Evolutionary conservation across 768 basidiomycete genomes (phyloP), one percentile per base, ranked within the genome.

Genomic region (Suillus brevipes): DNA sequence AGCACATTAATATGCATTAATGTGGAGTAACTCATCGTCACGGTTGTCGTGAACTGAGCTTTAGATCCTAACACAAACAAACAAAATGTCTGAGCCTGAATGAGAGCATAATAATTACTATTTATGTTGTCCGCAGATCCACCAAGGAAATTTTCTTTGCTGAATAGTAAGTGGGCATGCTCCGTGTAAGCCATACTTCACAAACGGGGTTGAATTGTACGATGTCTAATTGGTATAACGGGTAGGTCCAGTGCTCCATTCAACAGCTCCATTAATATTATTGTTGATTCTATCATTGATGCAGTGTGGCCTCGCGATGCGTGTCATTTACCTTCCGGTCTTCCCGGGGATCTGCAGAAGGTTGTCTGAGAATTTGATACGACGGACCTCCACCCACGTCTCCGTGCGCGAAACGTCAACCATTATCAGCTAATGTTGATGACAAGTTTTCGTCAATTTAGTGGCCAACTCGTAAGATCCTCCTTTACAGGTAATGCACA

Each of bases 321-420:
- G 20, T 55, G 20, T 55, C 31, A n/a, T 55, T 55, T n/a, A 13
- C 31, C 20, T 55, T 55, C 53, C 53, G 53, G 31, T 12, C 31
- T 55, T 55, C 53, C 10, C 53, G 53, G 53, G 53, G 53, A 55
- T 34, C 31, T 55, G 20, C 53, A 55, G 53, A 55, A 55, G 31
- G 31, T 20, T 34, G 18, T 55, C 20, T 55, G 53, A 53, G 52
- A 55, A 55, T n/a, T 55, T 13, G 31, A 34, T 34, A 34, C 31
- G 6, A 55, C 20, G 20, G 20, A 34, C 28, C 31, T n/a, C 18
- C 18, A 20, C 12, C 20, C 20, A 55, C 28, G 20, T 55, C 28
- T 55, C 53, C 31, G 53, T 20, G 52, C 52, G 18, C 12, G 31
- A 55, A 34, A 55, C 10, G 31, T 55, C 18, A 34, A 34, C 31